phyloP scores from a whole-genome alignment of 1,139 yeast genomes.

The Meyerozyma athensensis region DNA sequence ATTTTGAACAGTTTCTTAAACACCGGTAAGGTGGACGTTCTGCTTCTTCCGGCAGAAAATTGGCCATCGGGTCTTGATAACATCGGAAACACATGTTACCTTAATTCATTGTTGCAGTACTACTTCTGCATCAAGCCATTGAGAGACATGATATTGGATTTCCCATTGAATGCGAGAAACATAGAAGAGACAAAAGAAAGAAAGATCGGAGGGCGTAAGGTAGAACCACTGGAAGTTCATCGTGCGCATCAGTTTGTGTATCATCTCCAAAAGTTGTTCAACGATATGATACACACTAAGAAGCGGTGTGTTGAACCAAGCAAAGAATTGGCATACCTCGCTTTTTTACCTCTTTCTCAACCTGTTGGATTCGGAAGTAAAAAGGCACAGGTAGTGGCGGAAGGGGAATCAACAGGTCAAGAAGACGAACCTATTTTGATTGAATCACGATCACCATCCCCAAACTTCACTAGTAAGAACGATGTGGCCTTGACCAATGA shows the following conservation, averaged over 20 bases:
- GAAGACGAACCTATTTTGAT: background rate
- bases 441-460: background rate
- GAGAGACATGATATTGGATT: constrained; percentile 59
- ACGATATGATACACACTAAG: constrained; percentile 61
- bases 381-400: constrained; percentile 5
- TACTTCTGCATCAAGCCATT: constrained; percentile 83
- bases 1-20: constrained; percentile 48
- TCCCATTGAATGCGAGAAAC: constrained; percentile 32
- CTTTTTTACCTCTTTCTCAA: constrained; percentile 72
- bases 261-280: constrained; percentile 63
- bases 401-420: background rate
- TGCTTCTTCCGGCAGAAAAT: constrained; percentile 54
- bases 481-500: background rate
- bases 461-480: background rate
- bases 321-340: constrained; percentile 80
- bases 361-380: constrained; percentile 51
- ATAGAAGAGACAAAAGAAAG: constrained; percentile 26
- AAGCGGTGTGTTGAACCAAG: constrained; percentile 73
- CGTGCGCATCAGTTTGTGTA: constrained; percentile 79
- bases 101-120: constrained; percentile 84
- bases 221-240: constrained; percentile 66
- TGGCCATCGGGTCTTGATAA: constrained; percentile 92
- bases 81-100: constrained; percentile 92
- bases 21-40: constrained; percentile 59
- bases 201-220: constrained; percentile 82